A percentile compares a stretch with the other conserved stretches of the same genome.
These are phyloP conservation scores for Pseudofabraea citricarpa DNA, from an alignment of 2,329 filamentous ascomycete genomes.

Conservation along the genomic window DNA sequence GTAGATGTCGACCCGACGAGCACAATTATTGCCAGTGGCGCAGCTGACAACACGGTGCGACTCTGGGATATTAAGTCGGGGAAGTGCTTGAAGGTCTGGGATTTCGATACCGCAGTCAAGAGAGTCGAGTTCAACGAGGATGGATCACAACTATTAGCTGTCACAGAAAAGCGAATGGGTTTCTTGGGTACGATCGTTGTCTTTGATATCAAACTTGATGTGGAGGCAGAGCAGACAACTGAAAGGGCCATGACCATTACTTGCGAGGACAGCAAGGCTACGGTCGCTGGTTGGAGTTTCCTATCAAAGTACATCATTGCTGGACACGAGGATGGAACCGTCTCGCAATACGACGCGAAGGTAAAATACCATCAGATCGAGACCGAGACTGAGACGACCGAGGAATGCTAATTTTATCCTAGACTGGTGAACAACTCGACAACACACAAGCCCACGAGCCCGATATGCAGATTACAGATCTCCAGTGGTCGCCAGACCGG, in stretches of 20 bases:
- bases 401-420: too few species aligned
- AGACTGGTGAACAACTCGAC: constrained; percentile 76
- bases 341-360: constrained; percentile 91
- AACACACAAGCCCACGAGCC: constrained; percentile 83
- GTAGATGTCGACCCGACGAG: constrained; percentile 93
- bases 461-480: constrained; percentile 72
- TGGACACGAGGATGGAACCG: constrained; percentile 91
- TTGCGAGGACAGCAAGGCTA: constrained; percentile 94
- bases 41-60: constrained; percentile 96
- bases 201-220: constrained; percentile 80
- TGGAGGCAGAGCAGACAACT: constrained; percentile 76
- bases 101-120: constrained; percentile 96
- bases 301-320: constrained; percentile 94
- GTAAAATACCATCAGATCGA: constrained; percentile 37
- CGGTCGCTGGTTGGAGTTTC: constrained; percentile 95
- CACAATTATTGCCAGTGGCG: constrained; percentile 87
- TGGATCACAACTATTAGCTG: constrained; percentile 81
- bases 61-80: constrained; percentile 95
- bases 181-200: constrained; percentile 92
- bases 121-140: constrained; percentile 96
- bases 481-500: constrained; percentile 90
- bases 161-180: constrained; percentile 98
- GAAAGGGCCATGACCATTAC: constrained; percentile 84
- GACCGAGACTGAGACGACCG: too few species aligned
- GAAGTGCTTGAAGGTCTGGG: constrained; percentile 93